These are phyloP conservation scores for Volvox africanus DNA, from an alignment of 139 green algal species.

Conservation along the genomic window DNA sequence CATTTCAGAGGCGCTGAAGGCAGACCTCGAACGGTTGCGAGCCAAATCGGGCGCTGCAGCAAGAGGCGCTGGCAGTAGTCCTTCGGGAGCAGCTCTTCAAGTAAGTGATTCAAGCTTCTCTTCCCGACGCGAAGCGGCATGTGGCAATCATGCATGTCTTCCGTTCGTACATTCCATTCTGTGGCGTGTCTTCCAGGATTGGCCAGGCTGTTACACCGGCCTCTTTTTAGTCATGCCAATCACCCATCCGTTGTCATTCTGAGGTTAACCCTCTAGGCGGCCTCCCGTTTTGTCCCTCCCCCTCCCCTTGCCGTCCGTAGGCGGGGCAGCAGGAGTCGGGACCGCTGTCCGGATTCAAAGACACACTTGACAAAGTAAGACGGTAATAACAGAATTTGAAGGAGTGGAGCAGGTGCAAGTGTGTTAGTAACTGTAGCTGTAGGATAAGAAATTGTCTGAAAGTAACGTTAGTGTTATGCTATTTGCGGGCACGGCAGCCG, in stretches of 20 bases:
- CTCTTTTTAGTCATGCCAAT: background rate
- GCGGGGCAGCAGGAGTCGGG: background rate
- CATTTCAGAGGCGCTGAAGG: constrained; percentile 39
- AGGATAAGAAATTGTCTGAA: background rate
- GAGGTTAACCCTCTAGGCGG: background rate
- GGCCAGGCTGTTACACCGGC: background rate
- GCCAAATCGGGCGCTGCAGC: background rate
- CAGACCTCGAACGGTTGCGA: constrained; percentile 18
- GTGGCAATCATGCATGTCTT: background rate
- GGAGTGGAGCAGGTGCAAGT: background rate
- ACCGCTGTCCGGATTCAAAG: constrained; percentile 5
- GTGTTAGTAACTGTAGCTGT: background rate
- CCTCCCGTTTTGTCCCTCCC: background rate
- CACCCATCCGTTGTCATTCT: background rate
- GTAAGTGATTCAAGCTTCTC: background rate
- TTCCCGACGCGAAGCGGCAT: too few relatives aligned
- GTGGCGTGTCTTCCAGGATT: background rate
- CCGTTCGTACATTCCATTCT: background rate
- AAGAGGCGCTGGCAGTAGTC: background rate
- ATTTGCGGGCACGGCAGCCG: too few relatives aligned
- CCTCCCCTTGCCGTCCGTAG: background rate
- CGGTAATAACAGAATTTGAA: background rate
- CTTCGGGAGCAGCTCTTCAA: background rate
- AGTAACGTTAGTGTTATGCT: background rate
- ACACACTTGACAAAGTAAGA: constrained; percentile 29